Conservation (phyloP, 129 eudicot species). For the Gnaphalium uliginosum region DNA sequence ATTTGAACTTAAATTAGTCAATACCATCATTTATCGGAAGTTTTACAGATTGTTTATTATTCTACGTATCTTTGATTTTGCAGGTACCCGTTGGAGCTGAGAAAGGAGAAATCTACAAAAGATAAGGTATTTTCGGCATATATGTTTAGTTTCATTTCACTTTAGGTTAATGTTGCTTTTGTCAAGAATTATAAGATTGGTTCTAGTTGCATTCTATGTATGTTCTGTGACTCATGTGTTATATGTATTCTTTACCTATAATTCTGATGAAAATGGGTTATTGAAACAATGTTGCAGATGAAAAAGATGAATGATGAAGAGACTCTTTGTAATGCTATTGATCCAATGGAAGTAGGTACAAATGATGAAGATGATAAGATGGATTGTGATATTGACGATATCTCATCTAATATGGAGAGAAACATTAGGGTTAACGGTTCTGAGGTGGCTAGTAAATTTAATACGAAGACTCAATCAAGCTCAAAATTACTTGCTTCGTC, state of each 20-base stretch:
- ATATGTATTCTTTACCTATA: neutral
- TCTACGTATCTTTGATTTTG: constrained; percentile 13
- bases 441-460: constrained; percentile 41
- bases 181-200: neutral
- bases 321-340: constrained; percentile 26
- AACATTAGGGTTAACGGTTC: constrained; percentile 40
- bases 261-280: constrained; percentile 4
- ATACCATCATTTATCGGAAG: neutral
- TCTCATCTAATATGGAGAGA: constrained; percentile 53
- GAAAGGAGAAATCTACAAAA: constrained; percentile 91
- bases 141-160: neutral
- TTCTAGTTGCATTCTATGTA: neutral
- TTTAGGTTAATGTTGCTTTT: neutral
- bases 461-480: constrained; percentile 32
- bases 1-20: neutral
- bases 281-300: constrained; percentile 46
- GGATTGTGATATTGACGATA: constrained; percentile 52
- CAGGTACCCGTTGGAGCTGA: constrained; percentile 95
- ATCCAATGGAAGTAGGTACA: constrained; percentile 37
- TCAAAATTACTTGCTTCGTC: constrained; percentile 38
- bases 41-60: neutral
- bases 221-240: constrained; percentile 6
- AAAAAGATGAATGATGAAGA: constrained; percentile 54
- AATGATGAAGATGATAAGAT: constrained; percentile 51
- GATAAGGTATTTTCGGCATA: constrained; percentile 60